These are phyloP conservation scores for Picea mariana DNA, from an alignment of 83 land plant genomes.

Conservation along the genomic window DNA sequence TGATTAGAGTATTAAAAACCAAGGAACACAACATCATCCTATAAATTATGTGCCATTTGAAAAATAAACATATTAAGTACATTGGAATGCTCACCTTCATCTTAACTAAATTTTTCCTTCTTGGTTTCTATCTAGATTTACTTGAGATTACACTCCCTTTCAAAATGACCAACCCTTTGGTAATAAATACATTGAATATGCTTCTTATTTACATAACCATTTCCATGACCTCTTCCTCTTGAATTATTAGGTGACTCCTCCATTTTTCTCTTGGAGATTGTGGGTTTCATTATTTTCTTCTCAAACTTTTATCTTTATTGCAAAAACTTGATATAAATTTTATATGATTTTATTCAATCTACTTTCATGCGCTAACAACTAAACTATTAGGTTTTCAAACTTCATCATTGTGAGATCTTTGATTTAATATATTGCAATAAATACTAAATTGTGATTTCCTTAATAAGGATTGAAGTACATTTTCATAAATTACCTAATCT, in stretches of 20 bases:
- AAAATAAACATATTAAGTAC: neutral
- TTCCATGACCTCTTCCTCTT: neutral
- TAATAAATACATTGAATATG: neutral
- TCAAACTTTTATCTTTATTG: neutral
- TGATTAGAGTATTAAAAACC: neutral
- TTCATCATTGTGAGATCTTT: neutral
- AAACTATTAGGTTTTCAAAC: neutral
- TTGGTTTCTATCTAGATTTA: neutral
- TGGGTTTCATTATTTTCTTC: neutral
- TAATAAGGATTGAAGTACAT: too few species aligned
- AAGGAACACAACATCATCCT: neutral
- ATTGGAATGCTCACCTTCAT: neutral
- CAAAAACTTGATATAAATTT: neutral
- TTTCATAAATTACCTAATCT: too few species aligned
- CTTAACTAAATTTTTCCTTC: neutral
- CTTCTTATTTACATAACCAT: neutral
- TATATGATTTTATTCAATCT: neutral
- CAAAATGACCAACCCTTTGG: neutral
- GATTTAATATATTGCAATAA: neutral
- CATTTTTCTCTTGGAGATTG: too few species aligned
- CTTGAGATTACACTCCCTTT: neutral
- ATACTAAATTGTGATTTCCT: too few species aligned
- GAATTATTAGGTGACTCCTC: neutral
- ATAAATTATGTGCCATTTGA: too few species aligned
- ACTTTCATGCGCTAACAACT: neutral